These are phyloP conservation scores for Saccharomyces jurei DNA, from an alignment of 805 yeast species.

Conservation along the genomic window DNA sequence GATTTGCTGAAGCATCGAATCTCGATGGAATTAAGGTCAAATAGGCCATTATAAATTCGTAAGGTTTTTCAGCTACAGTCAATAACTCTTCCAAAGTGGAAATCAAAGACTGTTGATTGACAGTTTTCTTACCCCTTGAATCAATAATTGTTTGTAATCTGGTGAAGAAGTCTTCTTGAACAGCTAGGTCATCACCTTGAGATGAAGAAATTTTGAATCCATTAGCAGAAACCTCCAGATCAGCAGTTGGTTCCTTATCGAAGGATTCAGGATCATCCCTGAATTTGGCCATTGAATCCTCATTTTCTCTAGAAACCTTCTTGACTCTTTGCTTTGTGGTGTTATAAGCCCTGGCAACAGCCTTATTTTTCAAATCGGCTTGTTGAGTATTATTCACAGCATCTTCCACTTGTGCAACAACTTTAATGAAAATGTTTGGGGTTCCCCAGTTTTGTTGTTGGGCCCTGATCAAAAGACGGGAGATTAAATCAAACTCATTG, in stretches of 20 bases:
- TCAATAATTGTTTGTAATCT: constrained; percentile 71
- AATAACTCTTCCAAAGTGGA: constrained; percentile 55
- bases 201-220: constrained; percentile 28
- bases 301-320: constrained; percentile 68
- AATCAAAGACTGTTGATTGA: constrained; percentile 75
- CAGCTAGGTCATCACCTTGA: constrained; percentile 23
- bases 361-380: constrained; percentile 68
- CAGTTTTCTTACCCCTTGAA: constrained; percentile 91
- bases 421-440: constrained; percentile 64
- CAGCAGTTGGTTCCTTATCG: constrained; percentile 41
- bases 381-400: constrained; percentile 47
- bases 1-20: constrained; percentile 67
- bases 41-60: constrained; percentile 70
- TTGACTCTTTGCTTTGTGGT: constrained; percentile 81
- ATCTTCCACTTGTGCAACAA: constrained; percentile 66
- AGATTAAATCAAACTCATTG: constrained; percentile 69
- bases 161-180: constrained; percentile 51
- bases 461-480: constrained; percentile 57
- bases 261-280: constrained; percentile 68
- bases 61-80: constrained; percentile 46
- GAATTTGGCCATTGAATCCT: constrained; percentile 48
- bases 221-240: constrained; percentile 22
- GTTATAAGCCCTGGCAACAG: constrained; percentile 81
- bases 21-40: constrained; percentile 80
- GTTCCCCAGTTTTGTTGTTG: constrained; percentile 65